Evolutionary conservation across 345 rosid species (phyloP), one percentile per base, ranked within the genome.

Genomic region (Syzygium aromaticum): DNA sequence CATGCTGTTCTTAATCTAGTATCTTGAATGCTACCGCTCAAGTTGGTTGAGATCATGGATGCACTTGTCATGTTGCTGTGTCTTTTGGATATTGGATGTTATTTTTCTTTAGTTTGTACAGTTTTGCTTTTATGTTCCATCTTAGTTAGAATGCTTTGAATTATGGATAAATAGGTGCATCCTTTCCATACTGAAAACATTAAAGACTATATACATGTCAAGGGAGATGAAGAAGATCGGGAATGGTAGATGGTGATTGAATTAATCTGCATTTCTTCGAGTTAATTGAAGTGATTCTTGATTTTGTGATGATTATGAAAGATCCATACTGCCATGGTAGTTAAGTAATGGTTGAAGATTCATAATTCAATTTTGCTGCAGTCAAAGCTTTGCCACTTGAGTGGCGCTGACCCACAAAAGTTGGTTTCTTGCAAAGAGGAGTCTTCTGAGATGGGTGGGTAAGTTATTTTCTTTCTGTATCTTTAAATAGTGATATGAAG

Each of bases 401-500:
- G 90, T 23, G 94, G 90, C 84, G 96, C 94, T 83, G 95, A 94
- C 92, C 92, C 96, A 27, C 88, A 59, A 49, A 91, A 91, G 86
- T 84, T 96, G 88, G 91, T 93, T 78, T 90, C 92, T 85, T 88
- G 86, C 86, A 96, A 95, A 90, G 99, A 96, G 93, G 98, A 96
- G 91, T 89, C 97, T 11, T 88, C 95, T 80, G 99, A 96, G 93
- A 90, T 95, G 95, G 99, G 99, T 87, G 99, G 99, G 99, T 98
- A 92, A 94, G 95, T 93, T 86, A 38, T 85, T 85, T 89, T 82
- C 49, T 73, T 38, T 38, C 27, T 38, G 82, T 22, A 38, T 73
- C 49, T 73, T 38, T 73, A 73, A 73, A 0, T 73, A 73, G 21
- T 73, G 49, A 73, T 73, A 38, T 19, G 82, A 25, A 73, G 82